A percentile compares a stretch with the other conserved stretches of the same genome.
Evolutionary conservation across 202 grass and related monocot species (phyloP).

Genomic region (Saccharum hybrid): DNA sequence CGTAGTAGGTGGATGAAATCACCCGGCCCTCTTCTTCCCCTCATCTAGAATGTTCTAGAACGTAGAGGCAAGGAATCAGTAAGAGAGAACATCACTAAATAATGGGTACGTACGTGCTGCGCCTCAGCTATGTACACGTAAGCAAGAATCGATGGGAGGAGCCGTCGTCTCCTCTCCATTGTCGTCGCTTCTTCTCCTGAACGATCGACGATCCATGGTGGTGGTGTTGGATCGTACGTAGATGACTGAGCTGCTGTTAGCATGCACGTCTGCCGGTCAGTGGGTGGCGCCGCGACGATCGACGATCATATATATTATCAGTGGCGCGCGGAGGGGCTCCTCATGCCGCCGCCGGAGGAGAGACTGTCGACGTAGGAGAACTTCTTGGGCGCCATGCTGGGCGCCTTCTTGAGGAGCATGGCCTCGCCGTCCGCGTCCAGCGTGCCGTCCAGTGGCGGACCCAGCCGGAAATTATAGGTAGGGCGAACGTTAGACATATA

Average conservation of each 20-base stretch:
- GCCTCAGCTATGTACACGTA: constrained; percentile 49
- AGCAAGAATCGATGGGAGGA: neutral
- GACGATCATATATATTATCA: neutral
- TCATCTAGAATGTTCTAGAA: constrained; percentile 25
- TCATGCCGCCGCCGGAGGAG: constrained; percentile 53
- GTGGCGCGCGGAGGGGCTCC: constrained; percentile 85
- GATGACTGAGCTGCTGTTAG: neutral
- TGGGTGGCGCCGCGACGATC: neutral
- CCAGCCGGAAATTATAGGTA: too few relatives aligned
- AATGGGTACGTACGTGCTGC: constrained; percentile 11
- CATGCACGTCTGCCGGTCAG: constrained; percentile 14
- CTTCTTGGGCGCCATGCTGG: constrained; percentile 65
- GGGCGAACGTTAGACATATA: too few relatives aligned
- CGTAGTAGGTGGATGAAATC: constrained; percentile 22
- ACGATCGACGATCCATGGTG: neutral
- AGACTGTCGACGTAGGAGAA: constrained; percentile 85
- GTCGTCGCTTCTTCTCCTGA: constrained; percentile 8
- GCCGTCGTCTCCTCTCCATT: neutral
- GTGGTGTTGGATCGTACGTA: neutral
- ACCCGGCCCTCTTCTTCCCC: neutral
- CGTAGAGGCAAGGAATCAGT: constrained; percentile 19
- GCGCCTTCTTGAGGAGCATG: constrained; percentile 71
- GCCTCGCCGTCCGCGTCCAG: constrained; percentile 54
- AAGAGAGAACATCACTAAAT: neutral
- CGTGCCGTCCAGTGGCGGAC: too few relatives aligned